Conservation (phyloP, 2,329 filamentous ascomycete species). For the Aspergillus puulaauensis region DNA sequence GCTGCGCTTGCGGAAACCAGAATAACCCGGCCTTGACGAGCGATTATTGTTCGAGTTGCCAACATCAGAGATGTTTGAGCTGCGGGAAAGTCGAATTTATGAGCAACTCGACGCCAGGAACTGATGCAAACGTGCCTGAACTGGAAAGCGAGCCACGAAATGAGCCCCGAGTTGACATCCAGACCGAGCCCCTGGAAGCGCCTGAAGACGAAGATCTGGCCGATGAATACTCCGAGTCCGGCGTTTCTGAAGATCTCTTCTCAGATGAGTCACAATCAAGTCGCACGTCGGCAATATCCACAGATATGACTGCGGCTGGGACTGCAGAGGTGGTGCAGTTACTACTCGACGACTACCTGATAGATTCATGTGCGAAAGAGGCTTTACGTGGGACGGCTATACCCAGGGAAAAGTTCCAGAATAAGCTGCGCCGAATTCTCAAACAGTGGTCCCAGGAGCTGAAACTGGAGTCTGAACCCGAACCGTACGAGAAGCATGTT, state of each 20-base stretch:
- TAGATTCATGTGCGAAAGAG: neutral
- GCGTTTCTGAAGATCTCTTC: neutral
- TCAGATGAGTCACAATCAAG: neutral
- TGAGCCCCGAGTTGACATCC: too few relatives aligned
- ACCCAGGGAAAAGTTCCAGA: neutral
- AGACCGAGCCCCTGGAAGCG: too few relatives aligned
- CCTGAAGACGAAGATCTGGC: too few relatives aligned
- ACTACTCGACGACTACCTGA: neutral
- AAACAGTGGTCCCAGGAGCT: neutral
- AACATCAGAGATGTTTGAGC: fast-evolving
- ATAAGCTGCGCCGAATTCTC: neutral
- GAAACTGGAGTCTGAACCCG: neutral
- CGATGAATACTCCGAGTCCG: too few relatives aligned
- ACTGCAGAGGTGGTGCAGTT: neutral
- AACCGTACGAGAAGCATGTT: neutral
- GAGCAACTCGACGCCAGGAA: too few relatives aligned
- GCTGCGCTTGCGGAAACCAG: fast-evolving
- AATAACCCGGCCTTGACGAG: too few relatives aligned
- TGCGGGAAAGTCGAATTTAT: too few relatives aligned
- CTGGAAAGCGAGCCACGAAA: too few relatives aligned
- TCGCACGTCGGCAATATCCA: neutral
- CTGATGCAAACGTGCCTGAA: too few relatives aligned
- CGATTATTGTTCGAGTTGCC: too few relatives aligned
- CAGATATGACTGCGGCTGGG: neutral
- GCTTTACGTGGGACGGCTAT: neutral